Evolutionary conservation across 1,139 yeast genomes (phyloP).

Genomic region (Nakaseomyces uthaithaninus): DNA sequence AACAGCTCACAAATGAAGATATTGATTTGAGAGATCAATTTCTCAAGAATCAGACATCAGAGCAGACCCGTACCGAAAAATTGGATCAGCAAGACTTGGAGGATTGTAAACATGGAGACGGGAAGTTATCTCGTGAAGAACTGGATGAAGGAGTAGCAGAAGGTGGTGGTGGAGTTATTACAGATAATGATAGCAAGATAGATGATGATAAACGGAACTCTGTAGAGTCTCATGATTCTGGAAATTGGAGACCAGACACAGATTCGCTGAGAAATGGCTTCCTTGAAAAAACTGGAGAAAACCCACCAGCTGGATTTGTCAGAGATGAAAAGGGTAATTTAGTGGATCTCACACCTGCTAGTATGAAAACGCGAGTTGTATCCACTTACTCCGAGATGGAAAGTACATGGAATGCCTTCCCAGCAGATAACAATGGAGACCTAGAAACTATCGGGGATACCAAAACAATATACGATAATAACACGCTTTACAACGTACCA

Average conservation of each 20-base stretch:
- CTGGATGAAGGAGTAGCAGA: not conserved
- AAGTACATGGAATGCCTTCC: slow-evolving; percentile 33
- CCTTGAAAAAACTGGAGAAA: slow-evolving; percentile 24
- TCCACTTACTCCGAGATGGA: slow-evolving; percentile 30
- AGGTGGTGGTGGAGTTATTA: too few species aligned
- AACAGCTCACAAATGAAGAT: not conserved
- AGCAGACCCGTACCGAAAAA: not conserved
- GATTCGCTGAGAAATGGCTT: slow-evolving; percentile 28
- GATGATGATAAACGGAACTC: slow-evolving; percentile 6
- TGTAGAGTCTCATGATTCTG: slow-evolving; percentile 9
- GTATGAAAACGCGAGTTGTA: slow-evolving; percentile 25
- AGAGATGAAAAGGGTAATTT: slow-evolving; percentile 27
- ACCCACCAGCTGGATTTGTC: slow-evolving; percentile 29
- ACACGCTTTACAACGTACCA: slow-evolving; percentile 32
- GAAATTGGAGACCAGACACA: slow-evolving; percentile 29
- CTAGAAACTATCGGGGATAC: slow-evolving; percentile 30
- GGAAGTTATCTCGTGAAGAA: too few species aligned
- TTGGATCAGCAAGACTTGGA: slow-evolving; percentile 1
- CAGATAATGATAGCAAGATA: slow-evolving; percentile 1
- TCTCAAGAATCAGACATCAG: not conserved
- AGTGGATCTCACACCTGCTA: slow-evolving; percentile 25
- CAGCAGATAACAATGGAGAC: slow-evolving; percentile 21
- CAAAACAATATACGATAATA: slow-evolving; percentile 32
- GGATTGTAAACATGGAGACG: not conserved
- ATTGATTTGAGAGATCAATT: not conserved